phyloP scores from a whole-genome alignment of 805 yeast species.

The Zygosaccharomyces gambellarensis region DNA sequence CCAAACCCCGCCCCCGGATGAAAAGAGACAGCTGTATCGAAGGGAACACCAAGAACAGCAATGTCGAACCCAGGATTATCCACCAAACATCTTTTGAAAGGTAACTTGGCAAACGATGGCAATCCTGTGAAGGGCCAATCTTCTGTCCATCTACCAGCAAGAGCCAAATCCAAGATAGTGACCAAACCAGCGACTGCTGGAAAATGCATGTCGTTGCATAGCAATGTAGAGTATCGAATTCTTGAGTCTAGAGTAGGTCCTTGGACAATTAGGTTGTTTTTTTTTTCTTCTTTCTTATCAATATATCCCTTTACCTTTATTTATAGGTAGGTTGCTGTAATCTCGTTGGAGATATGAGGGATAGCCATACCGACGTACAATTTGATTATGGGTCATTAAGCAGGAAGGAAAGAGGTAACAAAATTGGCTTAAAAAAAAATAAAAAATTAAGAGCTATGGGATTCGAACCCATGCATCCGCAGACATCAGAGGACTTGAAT shows the following conservation, averaged over 20 bases:
- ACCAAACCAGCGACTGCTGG: not conserved
- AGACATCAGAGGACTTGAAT: constrained; percentile 29
- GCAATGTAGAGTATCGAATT: no score
- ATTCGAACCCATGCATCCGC: constrained; percentile 35
- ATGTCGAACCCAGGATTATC: constrained; percentile 55
- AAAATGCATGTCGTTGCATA: not conserved
- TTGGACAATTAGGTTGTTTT: no score
- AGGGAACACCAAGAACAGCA: constrained; percentile 74
- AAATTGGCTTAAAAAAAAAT: not conserved
- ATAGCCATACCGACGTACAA: no score
- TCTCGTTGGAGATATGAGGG: no score
- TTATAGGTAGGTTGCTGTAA: no score
- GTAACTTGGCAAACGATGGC: constrained; percentile 70
- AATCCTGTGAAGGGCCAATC: constrained; percentile 70
- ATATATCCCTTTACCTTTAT: no score
- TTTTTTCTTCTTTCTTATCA: no score
- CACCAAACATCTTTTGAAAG: constrained; percentile 52
- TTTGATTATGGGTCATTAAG: no score
- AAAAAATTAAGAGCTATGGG: constrained; percentile 30
- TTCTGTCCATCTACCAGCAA: constrained; percentile 49
- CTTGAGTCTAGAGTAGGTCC: no score
- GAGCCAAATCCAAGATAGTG: not conserved
- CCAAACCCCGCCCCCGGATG: constrained; percentile 84
- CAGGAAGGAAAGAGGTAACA: not conserved
- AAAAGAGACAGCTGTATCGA: constrained; percentile 76